Conservation (phyloP, 306 rosid genomes). For the Leucaena leucocephala region DNA sequence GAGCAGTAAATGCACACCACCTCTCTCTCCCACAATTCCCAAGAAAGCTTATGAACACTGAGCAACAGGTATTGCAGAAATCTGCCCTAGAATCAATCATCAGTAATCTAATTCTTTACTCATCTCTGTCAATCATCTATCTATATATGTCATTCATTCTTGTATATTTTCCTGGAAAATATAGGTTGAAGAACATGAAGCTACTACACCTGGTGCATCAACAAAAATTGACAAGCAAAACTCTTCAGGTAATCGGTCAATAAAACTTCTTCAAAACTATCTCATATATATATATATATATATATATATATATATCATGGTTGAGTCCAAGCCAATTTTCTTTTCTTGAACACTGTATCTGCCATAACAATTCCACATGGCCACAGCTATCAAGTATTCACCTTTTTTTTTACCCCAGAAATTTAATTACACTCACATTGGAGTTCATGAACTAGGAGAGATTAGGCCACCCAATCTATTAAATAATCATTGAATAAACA, state of each 20-base stretch:
- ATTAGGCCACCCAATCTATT: background rate
- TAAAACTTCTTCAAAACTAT: background rate
- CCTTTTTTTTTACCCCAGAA: background rate
- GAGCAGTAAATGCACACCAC: conserved; percentile 36
- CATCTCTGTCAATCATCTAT: background rate
- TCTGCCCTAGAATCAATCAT: background rate
- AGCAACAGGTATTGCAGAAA: conserved; percentile 43
- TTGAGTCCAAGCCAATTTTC: background rate
- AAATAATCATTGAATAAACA: background rate
- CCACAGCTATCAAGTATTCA: background rate
- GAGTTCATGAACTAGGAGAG: background rate
- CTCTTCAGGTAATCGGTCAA: conserved; percentile 40
- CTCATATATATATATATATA: background rate
- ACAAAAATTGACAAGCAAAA: conserved; percentile 30
- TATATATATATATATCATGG: background rate
- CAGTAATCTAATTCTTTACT: background rate
- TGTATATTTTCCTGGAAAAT: background rate
- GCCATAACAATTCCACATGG: background rate
- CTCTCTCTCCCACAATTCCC: conserved; percentile 49
- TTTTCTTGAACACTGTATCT: background rate
- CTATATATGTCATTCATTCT: background rate
- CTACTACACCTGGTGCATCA: conserved; percentile 32
- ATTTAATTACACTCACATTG: background rate
- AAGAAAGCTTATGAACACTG: conserved; percentile 58
- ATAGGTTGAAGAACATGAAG: conserved; percentile 41